Evolutionary conservation across 78 protist genomes (phyloP), one percentile per base, ranked within the genome.

Genomic region (Cavenderia fasciculata): DNA sequence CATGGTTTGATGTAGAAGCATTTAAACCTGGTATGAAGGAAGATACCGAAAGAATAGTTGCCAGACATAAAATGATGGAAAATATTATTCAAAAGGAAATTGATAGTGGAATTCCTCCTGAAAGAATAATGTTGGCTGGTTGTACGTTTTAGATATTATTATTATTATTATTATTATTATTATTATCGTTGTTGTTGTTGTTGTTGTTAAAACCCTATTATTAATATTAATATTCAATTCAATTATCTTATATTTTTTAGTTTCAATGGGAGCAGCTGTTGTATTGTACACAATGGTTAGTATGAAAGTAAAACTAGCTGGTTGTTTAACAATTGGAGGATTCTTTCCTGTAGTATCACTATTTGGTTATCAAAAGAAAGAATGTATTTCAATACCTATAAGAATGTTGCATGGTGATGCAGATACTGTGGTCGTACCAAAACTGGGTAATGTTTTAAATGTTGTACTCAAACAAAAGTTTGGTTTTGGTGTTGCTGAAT

Each of bases 1-100:
- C 74, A 66, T 66, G 74, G 74, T 66, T 11, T 66, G 52, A 66
- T 66, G 36, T 66, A 11, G 27, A 7, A n/a, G n/a, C 74, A 66
- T 43, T 66, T 4, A 23, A 23, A 25, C 74, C 74, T 27, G 74
- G 74, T 27, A 11, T 40, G 16, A 19, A 41, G 1, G 74, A 66
- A 66, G 74, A 66, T 66, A 8, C 2, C 21, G 52, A 27, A 41
- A 29, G 31, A 23, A 27, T 66, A 2, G 74, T 43, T 31, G 43
- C 38, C 16, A 66, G 31, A 43, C 38, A 19, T 34, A 66, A 66
- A 66, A 14, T 6, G 19, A 27, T 66, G 12, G 74, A 66, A 38
- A 0, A 31, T 4, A 6, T 66, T 23, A 66, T 66, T 44, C 36
- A 66, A 66, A 38, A 41, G 14, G 74, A 66, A 27, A 62, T 62